A percentile compares a stretch with the other conserved stretches of the same genome.
Evolutionary conservation across 768 basidiomycete genomes (phyloP).

Genomic region (Termitomyces sp.): DNA sequence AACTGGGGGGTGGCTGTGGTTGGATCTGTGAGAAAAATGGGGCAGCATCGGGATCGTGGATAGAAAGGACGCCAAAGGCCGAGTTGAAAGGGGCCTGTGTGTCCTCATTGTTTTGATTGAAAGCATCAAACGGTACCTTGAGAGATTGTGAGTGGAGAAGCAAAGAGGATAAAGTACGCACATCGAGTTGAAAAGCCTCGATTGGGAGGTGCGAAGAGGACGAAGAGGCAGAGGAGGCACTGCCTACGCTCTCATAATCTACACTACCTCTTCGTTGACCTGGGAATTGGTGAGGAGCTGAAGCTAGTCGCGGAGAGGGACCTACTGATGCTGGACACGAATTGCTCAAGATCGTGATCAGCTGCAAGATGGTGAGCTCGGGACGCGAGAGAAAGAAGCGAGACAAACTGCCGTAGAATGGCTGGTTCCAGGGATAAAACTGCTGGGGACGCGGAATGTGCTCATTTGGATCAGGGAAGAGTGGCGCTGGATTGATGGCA

Average conservation of each 20-base stretch:
- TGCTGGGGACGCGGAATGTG: too few relatives aligned
- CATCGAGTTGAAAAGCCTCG: slow-evolving; percentile 1
- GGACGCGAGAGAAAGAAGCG: not conserved
- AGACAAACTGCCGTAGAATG: not conserved
- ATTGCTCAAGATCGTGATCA: slow-evolving; percentile 37
- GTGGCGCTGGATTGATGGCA: not conserved
- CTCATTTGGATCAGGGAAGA: not conserved
- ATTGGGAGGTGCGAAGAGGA: slow-evolving; percentile 47
- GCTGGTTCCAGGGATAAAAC: not conserved
- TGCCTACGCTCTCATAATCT: slow-evolving; percentile 30
- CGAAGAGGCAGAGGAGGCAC: slow-evolving; percentile 46
- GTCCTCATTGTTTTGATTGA: not conserved
- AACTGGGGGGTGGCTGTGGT: not conserved
- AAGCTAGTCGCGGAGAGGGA: not conserved
- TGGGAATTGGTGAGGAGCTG: not conserved
- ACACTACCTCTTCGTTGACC: not conserved
- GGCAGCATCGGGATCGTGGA: slow-evolving; percentile 63
- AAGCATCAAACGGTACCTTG: not conserved
- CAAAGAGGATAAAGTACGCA: not conserved
- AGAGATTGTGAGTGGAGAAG: not conserved
- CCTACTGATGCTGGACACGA: slow-evolving; percentile 6
- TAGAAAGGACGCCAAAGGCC: slow-evolving; percentile 73
- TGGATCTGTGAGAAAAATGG: slow-evolving; percentile 49
- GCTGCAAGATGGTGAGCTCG: slow-evolving; percentile 13
- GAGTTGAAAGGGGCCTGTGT: slow-evolving; percentile 32